Conservation (phyloP, 208 protist species). For the Crithidia fasciculata region DNA sequence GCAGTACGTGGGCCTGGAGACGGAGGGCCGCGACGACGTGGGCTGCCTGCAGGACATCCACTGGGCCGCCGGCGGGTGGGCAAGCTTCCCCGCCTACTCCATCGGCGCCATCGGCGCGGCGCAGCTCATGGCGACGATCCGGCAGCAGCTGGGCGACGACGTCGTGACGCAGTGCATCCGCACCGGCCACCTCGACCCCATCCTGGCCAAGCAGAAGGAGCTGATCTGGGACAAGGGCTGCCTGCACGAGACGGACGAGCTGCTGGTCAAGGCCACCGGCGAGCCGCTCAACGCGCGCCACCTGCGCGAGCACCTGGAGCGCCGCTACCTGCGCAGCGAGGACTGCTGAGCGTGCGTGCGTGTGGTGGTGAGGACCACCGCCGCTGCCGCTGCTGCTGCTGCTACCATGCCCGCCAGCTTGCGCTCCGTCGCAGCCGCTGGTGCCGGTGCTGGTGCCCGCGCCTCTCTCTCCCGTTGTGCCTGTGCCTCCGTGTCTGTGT, state of each 20-base stretch:
- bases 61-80: constrained; percentile 68
- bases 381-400: too few species aligned
- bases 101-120: constrained; percentile 78
- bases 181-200: constrained; percentile 47
- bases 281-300: constrained; percentile 64
- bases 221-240: constrained; percentile 60
- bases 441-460: too few species aligned
- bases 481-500: too few species aligned
- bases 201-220: constrained; percentile 56
- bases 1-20: constrained; percentile 76
- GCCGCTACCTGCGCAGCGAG: constrained; percentile 61
- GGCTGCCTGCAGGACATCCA: constrained; percentile 90
- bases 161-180: constrained; percentile 48
- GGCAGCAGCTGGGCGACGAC: constrained; percentile 48
- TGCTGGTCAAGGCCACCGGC: constrained; percentile 69
- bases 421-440: too few species aligned
- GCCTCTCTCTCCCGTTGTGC: too few species aligned
- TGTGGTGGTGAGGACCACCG: background rate
- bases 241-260: constrained; percentile 59
- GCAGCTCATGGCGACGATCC: constrained; percentile 72
- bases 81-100: constrained; percentile 86
- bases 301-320: constrained; percentile 71
- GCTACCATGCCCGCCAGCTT: too few species aligned
- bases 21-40: constrained; percentile 67
- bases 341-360: constrained; percentile 17